These are phyloP conservation scores for Phytophthora constricta DNA, from an alignment of 352 stramenopile genomes.

Conservation along the genomic window DNA sequence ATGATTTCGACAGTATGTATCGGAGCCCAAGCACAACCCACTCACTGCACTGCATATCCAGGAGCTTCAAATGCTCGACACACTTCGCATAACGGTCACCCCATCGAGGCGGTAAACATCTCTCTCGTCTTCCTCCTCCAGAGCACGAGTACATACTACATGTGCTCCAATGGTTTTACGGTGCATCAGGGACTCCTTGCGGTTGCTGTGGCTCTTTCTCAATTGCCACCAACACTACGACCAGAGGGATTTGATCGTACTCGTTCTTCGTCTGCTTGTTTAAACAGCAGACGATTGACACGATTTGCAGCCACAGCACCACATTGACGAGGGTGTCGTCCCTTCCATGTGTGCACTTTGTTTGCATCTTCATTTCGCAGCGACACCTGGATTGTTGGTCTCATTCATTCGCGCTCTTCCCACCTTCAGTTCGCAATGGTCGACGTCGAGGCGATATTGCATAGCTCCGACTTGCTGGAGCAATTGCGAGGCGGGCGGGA, in stretches of 20 bases:
- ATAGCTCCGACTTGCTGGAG: neutral
- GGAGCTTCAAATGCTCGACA: too few relatives aligned
- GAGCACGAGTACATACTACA: too few relatives aligned
- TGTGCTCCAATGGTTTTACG: too few relatives aligned
- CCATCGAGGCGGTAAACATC: too few relatives aligned
- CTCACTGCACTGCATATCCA: too few relatives aligned
- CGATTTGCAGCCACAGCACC: slow-evolving; percentile 1
- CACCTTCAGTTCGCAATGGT: neutral
- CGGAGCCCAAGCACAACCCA: too few relatives aligned
- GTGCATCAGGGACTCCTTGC: too few relatives aligned
- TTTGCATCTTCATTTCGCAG: neutral
- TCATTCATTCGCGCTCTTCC: neutral
- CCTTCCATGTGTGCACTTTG: slow-evolving; percentile 1
- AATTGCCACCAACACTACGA: too few relatives aligned
- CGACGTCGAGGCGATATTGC: neutral
- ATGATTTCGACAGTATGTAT: too few relatives aligned
- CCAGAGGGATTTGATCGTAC: too few relatives aligned
- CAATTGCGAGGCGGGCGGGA: neutral
- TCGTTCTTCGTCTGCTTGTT: neutral
- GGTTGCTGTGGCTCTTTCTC: neutral
- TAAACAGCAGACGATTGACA: neutral
- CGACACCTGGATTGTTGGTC: neutral
- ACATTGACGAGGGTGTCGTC: too few relatives aligned
- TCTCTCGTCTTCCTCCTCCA: neutral
- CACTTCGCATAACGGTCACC: too few relatives aligned